Evolutionary conservation across 306 rosid genomes (phyloP), one percentile per base, ranked within the genome.

Genomic region (Fragaria iinumae): DNA sequence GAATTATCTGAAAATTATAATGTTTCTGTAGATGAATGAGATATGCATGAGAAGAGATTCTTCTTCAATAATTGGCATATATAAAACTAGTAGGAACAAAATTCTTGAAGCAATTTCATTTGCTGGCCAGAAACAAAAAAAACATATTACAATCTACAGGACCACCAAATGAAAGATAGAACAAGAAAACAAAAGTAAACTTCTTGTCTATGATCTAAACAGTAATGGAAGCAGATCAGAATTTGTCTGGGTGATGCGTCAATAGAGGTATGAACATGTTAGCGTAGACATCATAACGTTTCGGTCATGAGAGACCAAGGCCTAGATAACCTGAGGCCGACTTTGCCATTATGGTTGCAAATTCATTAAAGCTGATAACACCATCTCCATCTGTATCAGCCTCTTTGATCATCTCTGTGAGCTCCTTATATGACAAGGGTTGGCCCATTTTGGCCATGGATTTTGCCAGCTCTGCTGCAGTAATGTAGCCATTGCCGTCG

Each of bases 401-500:
- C 73, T 91, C 96, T 76, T 74, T 84, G 76, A 93, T 93, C 92
- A 89, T 93, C 80, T 89, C 93, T 0, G 87, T 91, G n/a, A 93
- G 88, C 74, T 93, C 98, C 50, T 82, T 72, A 60, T 86, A 91
- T 7, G 96, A 88, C 32, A 91, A 65, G 0, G 97, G 93, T 50
- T 91, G 98, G 0, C 98, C 97, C 92, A 93, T 87, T 77, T 89
- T 93, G 39, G 97, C 93, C 98, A 91, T 90, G 4, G 96, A 88
- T 4, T 89, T 87, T 0, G 97, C 98, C 23, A 93, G 78, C 77
- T 93, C 97, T 0, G 92, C 93, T 0, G 97, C 96, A 0, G 98
- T 80, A 2, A 91, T 91, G 48, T 69, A 86, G 4, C 97, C 97
- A 7, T 93, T 93, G 0, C 96, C 91, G 6, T 93, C 98, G 0